Conservation (phyloP, 495 filamentous ascomycete genomes). For the Talaromyces adpressus region DNA sequence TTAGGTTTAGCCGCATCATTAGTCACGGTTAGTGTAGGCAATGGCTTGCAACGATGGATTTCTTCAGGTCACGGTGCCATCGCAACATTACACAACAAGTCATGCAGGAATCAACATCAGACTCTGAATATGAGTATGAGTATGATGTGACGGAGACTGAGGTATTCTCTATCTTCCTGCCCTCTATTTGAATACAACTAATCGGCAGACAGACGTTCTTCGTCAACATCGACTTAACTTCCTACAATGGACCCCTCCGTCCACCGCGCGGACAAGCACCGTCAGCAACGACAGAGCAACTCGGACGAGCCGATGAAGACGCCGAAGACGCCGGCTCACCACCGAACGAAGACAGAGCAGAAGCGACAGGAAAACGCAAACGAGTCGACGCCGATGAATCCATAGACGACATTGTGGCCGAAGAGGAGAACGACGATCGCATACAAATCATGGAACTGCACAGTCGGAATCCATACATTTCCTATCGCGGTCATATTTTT, state of each 20-base stretch:
- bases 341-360: not conserved
- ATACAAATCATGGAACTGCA: slow-evolving; percentile 83
- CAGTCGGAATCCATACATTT: slow-evolving; percentile 61
- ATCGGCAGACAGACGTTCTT: slow-evolving; percentile 38
- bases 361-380: slow-evolving; percentile 1
- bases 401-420: slow-evolving; percentile 19
- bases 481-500: slow-evolving; percentile 67
- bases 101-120: not conserved
- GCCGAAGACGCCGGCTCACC: slow-evolving; percentile 5
- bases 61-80: not conserved
- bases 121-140: slow-evolving; percentile 55
- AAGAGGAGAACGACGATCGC: slow-evolving; percentile 22
- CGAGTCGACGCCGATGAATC: slow-evolving; percentile 6
- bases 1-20: not conserved
- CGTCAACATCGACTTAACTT: slow-evolving; percentile 46
- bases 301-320: not conserved
- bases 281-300: slow-evolving; percentile 1
- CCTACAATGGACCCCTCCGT: slow-evolving; percentile 33
- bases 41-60: not conserved
- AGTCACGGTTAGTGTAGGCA: not conserved
- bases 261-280: slow-evolving; percentile 23
- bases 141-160: slow-evolving; percentile 53
- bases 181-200: not conserved
- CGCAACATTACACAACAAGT: not conserved
- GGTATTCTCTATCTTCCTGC: slow-evolving; percentile 21